phyloP scores from a whole-genome alignment of 2,329 filamentous ascomycete species.

The Monilinia fructicola region DNA sequence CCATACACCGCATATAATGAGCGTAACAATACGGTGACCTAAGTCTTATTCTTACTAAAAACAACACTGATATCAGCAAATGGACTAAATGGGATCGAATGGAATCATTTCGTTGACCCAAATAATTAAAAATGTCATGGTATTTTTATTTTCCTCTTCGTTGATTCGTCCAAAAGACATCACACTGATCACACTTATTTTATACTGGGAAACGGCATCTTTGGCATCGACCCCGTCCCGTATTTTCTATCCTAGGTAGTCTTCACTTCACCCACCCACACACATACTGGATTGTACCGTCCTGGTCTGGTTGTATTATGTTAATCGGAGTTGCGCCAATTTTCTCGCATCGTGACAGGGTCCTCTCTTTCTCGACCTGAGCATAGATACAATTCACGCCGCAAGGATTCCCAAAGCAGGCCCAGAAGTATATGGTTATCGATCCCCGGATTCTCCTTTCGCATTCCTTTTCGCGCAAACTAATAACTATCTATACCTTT shows the following conservation, averaged over 20 bases:
- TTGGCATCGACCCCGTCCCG: too few species aligned
- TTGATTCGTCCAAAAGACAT: too few species aligned
- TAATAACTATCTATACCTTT: background rate
- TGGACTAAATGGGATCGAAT: too few species aligned
- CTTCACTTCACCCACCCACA: background rate
- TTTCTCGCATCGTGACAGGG: slow-evolving; percentile 33
- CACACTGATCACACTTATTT: background rate
- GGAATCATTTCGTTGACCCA: too few species aligned
- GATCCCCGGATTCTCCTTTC: slow-evolving; percentile 24
- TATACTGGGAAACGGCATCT: background rate
- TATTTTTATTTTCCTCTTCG: too few species aligned
- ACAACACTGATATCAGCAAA: too few species aligned
- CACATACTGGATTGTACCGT: too few species aligned
- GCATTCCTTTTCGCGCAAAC: slow-evolving; percentile 7
- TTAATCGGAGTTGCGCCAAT: slow-evolving; percentile 13
- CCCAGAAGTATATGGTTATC: slow-evolving; percentile 17
- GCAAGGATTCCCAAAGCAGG: slow-evolving; percentile 26
- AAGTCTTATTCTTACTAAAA: too few species aligned
- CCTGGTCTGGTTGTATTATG: background rate
- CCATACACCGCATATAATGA: too few species aligned
- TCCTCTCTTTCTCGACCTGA: slow-evolving; percentile 25
- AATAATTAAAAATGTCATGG: too few species aligned
- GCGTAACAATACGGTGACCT: too few species aligned
- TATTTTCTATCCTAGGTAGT: too few species aligned
- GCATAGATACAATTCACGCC: slow-evolving; percentile 19